phyloP scores from a whole-genome alignment of 352 stramenopile genomes.

The Globisporangium cederbergense region DNA sequence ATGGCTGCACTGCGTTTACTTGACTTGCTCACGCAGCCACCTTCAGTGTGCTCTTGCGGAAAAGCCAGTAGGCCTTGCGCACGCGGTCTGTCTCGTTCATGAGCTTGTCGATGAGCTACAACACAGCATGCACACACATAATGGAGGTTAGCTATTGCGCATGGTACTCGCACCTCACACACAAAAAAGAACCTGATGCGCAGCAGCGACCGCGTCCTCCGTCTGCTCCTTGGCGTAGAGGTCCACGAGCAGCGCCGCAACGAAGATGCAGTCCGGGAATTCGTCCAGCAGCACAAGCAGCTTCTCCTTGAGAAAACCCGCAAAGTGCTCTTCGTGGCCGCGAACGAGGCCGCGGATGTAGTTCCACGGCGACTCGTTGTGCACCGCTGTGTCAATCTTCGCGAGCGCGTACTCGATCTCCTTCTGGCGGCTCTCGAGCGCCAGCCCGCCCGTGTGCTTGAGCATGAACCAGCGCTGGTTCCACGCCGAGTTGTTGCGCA shows the following conservation, averaged over 20 bases:
- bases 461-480: conserved; percentile 88
- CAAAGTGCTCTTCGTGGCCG: conserved; percentile 46
- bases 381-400: conserved; percentile 63
- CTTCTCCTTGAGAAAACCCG: conserved; percentile 36
- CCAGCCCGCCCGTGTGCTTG: conserved; percentile 39
- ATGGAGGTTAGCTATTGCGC: background rate
- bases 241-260: conserved; percentile 68
- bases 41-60: conserved; percentile 51
- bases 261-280: conserved; percentile 64
- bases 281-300: conserved; percentile 32
- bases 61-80: conserved; percentile 72
- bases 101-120: conserved; percentile 59
- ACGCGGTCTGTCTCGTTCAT: conserved; percentile 73
- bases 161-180: too few relatives aligned
- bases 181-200: conserved; percentile 29
- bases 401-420: conserved; percentile 77
- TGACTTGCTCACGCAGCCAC: conserved; percentile 10
- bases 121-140: background rate
- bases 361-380: conserved; percentile 93
- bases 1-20: conserved; percentile 6
- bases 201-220: conserved; percentile 32
- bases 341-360: conserved; percentile 77
- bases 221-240: conserved; percentile 54
- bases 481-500: conserved; percentile 96
- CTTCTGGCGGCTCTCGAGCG: conserved; percentile 31